These are phyloP conservation scores for Avena eriantha DNA, from an alignment of 176 grass and related monocot genomes.

Conservation along the genomic window DNA sequence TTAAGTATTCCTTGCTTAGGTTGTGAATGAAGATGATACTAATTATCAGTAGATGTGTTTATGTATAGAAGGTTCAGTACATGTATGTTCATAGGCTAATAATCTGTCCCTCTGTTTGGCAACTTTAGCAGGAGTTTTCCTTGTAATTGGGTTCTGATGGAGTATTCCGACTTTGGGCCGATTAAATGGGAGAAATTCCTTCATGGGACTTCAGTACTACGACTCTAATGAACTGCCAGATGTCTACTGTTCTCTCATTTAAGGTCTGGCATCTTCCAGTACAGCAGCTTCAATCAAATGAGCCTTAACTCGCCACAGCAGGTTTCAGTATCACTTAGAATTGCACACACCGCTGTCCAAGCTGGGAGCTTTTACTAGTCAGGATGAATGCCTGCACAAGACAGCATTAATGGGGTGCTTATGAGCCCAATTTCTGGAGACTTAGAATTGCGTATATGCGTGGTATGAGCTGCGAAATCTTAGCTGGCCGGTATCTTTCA, in stretches of 20 bases:
- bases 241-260: constrained; percentile 54
- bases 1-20: not conserved
- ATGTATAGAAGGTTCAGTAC: not conserved
- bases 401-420: constrained; percentile 47
- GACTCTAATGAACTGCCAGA: constrained; percentile 47
- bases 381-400: constrained; percentile 62
- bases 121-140: not conserved
- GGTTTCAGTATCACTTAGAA: constrained; percentile 53
- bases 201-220: constrained; percentile 39
- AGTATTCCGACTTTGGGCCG: not conserved
- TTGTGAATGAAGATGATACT: no score
- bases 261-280: constrained; percentile 58
- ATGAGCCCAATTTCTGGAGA: constrained; percentile 47
- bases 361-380: constrained; percentile 61
- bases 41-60: no score
- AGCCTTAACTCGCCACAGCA: constrained; percentile 45
- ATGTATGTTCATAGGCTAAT: not conserved
- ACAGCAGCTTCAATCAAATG: constrained; percentile 49
- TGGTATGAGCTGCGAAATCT: constrained; percentile 50
- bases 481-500: constrained; percentile 61
- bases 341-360: constrained; percentile 47
- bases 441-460: constrained; percentile 37
- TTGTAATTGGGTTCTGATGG: not conserved
- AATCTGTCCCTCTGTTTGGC: not conserved
- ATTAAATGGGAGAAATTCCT: constrained; percentile 47